Conservation (phyloP, 345 rosid species). For the Eucalyptus tenuipes region DNA sequence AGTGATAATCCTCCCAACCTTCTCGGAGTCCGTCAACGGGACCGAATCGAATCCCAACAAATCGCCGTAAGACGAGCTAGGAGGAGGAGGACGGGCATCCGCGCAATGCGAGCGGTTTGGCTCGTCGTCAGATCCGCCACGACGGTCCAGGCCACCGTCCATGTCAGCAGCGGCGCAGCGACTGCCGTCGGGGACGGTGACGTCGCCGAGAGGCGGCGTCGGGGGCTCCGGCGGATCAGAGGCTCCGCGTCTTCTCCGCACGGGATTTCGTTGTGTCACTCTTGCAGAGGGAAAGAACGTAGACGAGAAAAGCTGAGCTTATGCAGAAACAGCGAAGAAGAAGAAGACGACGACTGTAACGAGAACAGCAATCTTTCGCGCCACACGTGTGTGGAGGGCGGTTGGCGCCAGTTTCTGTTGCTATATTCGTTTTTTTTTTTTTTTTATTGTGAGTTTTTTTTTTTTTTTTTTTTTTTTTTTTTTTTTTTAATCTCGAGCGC, state of each 20-base stretch:
- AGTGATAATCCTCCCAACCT: slow-evolving; percentile 42
- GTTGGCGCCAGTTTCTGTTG: neutral
- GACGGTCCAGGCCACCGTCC: slow-evolving; percentile 5
- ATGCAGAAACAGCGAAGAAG: neutral
- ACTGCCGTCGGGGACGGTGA: too few species aligned
- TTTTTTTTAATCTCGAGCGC: neutral
- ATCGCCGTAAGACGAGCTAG: neutral
- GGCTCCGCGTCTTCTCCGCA: too few species aligned
- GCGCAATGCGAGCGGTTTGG: slow-evolving; percentile 11
- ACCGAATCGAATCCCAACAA: slow-evolving; percentile 6
- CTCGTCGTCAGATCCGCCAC: too few species aligned
- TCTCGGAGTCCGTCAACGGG: slow-evolving; percentile 40
- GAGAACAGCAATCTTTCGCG: neutral
- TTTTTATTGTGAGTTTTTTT: too few species aligned
- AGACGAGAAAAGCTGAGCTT: neutral
- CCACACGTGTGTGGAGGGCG: neutral
- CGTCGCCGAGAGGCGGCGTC: too few species aligned
- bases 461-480: too few species aligned
- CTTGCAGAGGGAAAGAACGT: neutral
- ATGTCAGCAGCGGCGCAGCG: slow-evolving; percentile 1
- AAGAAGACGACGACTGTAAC: neutral
- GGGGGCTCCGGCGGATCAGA: neutral
- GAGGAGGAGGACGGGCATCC: slow-evolving; percentile 10
- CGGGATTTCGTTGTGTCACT: neutral
- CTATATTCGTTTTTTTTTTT: neutral